A percentile compares a stretch with the other conserved stretches of the same genome.
phyloP scores from a whole-genome alignment of 495 filamentous ascomycete species.

The Barbatosphaeria neglecta region DNA sequence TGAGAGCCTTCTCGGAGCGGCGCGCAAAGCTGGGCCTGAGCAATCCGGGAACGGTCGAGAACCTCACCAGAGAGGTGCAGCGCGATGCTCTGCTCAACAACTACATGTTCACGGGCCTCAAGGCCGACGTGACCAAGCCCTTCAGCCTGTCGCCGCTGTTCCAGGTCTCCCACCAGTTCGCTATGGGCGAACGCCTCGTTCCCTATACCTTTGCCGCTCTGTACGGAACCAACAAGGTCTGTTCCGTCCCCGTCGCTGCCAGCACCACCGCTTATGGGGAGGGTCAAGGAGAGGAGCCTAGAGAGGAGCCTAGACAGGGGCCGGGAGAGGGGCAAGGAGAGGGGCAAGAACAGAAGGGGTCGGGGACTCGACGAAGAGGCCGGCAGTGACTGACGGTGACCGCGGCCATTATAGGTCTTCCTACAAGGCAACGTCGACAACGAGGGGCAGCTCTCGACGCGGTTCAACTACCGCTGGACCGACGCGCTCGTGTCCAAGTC shows the following conservation, averaged over 20 bases:
- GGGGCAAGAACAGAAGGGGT: too few relatives aligned
- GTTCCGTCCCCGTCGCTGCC: slow-evolving; percentile 18
- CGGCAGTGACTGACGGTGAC: neutral
- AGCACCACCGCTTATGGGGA: too few relatives aligned
- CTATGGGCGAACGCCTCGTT: slow-evolving; percentile 80
- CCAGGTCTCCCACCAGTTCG: slow-evolving; percentile 92
- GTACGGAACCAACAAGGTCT: slow-evolving; percentile 82
- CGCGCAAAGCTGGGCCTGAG: slow-evolving; percentile 76
- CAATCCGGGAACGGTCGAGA: slow-evolving; percentile 88
- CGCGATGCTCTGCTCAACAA: slow-evolving; percentile 91
- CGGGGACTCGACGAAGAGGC: too few relatives aligned
- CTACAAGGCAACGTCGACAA: slow-evolving; percentile 93
- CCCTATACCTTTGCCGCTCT: slow-evolving; percentile 92
- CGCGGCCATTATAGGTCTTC: slow-evolving; percentile 55
- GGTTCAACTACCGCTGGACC: slow-evolving; percentile 84
- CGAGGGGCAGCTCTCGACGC: slow-evolving; percentile 66
- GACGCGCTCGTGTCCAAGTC: slow-evolving; percentile 68
- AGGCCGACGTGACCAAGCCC: slow-evolving; percentile 90
- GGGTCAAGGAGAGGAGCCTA: too few relatives aligned
- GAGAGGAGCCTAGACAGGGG: too few relatives aligned
- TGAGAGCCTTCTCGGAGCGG: slow-evolving; percentile 70
- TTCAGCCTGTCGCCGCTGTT: slow-evolving; percentile 89
- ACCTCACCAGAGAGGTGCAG: slow-evolving; percentile 82
- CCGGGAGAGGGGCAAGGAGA: too few relatives aligned
- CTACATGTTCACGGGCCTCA: slow-evolving; percentile 87